Evolutionary conservation across 2,329 filamentous ascomycete genomes (phyloP).

Genomic region (Bipolaris cookei): DNA sequence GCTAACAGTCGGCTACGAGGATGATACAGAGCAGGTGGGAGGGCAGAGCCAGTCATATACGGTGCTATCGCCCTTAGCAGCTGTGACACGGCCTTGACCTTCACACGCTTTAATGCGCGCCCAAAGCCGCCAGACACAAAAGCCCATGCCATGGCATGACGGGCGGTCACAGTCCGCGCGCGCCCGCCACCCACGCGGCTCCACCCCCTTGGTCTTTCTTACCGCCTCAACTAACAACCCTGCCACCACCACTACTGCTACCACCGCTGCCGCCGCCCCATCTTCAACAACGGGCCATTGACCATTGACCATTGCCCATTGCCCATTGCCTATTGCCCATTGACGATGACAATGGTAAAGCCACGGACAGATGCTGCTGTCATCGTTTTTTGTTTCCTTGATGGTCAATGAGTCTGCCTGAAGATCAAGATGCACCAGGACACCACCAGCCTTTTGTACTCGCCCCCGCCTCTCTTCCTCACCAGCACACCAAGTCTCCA

Average conservation of each 20-base stretch:
- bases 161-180: constrained; percentile 6
- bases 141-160: constrained; percentile 1
- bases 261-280: no score
- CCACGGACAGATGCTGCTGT: no score
- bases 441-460: constrained; percentile 3
- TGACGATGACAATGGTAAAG: neutral
- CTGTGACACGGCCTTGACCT: constrained; percentile 6
- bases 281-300: no score
- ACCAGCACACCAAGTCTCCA: constrained; percentile 7
- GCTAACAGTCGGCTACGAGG: constrained; percentile 15
- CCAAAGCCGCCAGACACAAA: constrained; percentile 11
- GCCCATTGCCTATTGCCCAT: no score
- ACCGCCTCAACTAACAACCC: constrained; percentile 16
- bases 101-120: constrained; percentile 18
- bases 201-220: constrained; percentile 16
- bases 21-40: constrained; percentile 8
- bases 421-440: no score
- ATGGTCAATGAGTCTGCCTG: no score
- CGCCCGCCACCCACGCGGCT: constrained; percentile 7
- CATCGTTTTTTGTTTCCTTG: no score
- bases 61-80: constrained; percentile 7
- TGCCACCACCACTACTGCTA: neutral
- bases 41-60: constrained; percentile 19
- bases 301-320: no score
- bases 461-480: neutral